Conservation (phyloP, 1,284 basidiomycete genomes). For the Leccinum solheimii region DNA sequence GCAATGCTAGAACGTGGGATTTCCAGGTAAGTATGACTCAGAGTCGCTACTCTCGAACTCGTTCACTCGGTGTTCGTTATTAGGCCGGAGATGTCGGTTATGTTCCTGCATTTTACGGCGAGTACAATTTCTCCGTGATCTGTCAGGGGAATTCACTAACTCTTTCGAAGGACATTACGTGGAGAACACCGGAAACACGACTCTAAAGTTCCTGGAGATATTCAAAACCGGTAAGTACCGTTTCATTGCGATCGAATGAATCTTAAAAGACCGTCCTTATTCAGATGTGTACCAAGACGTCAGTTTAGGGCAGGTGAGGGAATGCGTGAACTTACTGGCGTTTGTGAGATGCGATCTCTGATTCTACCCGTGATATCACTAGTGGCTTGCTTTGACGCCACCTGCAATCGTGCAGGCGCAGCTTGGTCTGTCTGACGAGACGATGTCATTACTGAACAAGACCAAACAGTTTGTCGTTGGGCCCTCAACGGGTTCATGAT, state of each 20-base stretch:
- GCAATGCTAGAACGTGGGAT: slow-evolving; percentile 44
- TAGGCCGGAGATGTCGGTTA: slow-evolving; percentile 60
- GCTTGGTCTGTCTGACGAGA: slow-evolving; percentile 44
- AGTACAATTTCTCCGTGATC: background rate
- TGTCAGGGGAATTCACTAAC: background rate
- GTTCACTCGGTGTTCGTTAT: slow-evolving; percentile 19
- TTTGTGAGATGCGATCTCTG: background rate
- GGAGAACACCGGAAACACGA: slow-evolving; percentile 61
- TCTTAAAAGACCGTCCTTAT: background rate
- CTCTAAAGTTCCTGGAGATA: slow-evolving; percentile 58
- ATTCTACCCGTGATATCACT: slow-evolving; percentile 9
- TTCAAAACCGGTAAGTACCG: slow-evolving; percentile 48
- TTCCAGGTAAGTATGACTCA: slow-evolving; percentile 31
- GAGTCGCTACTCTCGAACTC: background rate
- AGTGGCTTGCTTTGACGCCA: slow-evolving; percentile 56
- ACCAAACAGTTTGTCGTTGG: slow-evolving; percentile 36
- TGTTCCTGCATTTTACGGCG: slow-evolving; percentile 48
- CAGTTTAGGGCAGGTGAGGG: slow-evolving; percentile 55
- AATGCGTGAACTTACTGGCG: slow-evolving; percentile 37
- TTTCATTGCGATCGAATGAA: background rate
- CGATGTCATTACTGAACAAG: slow-evolving; percentile 38
- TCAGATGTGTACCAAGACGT: slow-evolving; percentile 53
- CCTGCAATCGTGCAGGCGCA: slow-evolving; percentile 52
- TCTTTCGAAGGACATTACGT: slow-evolving; percentile 54
- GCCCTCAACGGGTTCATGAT: slow-evolving; percentile 8